Evolutionary conservation across 371 early-diverging fungal genomes (phyloP), one percentile per base, ranked within the genome.

Genomic region (Apophysomyces ossiformis): DNA sequence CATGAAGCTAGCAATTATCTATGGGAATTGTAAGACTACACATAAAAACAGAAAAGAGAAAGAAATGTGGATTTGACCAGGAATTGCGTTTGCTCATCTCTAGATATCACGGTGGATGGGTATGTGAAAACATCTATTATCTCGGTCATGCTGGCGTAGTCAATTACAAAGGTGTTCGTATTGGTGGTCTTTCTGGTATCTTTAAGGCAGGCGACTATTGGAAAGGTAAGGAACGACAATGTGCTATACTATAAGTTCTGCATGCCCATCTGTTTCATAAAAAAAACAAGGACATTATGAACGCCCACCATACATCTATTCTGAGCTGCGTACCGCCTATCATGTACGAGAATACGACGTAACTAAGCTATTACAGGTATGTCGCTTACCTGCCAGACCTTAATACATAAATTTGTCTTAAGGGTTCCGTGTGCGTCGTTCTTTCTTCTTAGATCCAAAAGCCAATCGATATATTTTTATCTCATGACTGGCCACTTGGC

Each of bases 401-500:
- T 26, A 3, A 2, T 26, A 26, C 32, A 26, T 26, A 26, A 26
- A 26, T 26, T 26, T 0, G 32, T 26, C 32, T 26, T 37, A 32
- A 21, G 41, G 18, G 11, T 59, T 18, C 50, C 56, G 44, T 44
- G 50, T 46, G 32, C 45, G 8, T 39, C 38, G 35, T 45, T 41
- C 50, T 32, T 60, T 32, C n/a, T 11, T 38, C 4, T 16, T 68
- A 77, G 81, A 74, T 89, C 56, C 66, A 70, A 21, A 65, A 86
- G 13, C 90, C 92, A 0, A 47, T 97, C 44, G 97, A 98, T 68
- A 84, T 98, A 9, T 91, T 98, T 59, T 62, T 97, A 2, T 95
- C 96, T 6, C 99, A 99, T 70, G 99, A 99, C 74, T 99, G 99
- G 99, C 99, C 99, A 0, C 79, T 83, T 26, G 89, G 90, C 4